Evolutionary conservation across 345 rosid genomes (phyloP).

Genomic region (Eucalyptus tenuipes): DNA sequence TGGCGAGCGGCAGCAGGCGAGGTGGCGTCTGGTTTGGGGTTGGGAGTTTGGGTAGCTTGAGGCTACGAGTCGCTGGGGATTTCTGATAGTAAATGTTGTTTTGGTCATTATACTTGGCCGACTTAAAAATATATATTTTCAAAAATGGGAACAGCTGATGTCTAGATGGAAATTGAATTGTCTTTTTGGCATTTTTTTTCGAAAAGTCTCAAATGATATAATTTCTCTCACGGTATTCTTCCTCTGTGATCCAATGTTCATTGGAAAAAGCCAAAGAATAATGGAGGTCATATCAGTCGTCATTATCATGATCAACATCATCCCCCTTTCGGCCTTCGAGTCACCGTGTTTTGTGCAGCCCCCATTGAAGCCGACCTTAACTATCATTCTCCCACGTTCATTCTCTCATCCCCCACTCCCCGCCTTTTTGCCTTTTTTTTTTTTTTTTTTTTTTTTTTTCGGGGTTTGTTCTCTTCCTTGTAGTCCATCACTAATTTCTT

Average conservation of each 20-base stretch:
- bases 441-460: too few species aligned
- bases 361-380: neutral
- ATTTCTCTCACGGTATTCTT: neutral
- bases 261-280: neutral
- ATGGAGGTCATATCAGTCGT: neutral
- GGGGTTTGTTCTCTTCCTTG: neutral
- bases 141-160: neutral
- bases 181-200: neutral
- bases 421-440: neutral
- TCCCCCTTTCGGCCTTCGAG: neutral
- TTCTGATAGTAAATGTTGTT: neutral
- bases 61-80: neutral
- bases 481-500: neutral
- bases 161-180: neutral
- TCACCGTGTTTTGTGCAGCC: constrained; percentile 26
- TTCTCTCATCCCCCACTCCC: neutral
- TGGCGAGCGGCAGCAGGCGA: neutral
- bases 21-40: neutral
- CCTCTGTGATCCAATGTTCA: neutral
- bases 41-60: neutral
- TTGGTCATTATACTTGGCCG: neutral
- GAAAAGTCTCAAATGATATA: neutral
- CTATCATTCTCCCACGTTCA: constrained; percentile 5
- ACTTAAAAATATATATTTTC: neutral
- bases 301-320: neutral